Percentiles rank a stretch among this genome's conserved stretches.
Conservation (phyloP, 1,139 yeast species). For the Lodderomyces orthopsilosis region DNA sequence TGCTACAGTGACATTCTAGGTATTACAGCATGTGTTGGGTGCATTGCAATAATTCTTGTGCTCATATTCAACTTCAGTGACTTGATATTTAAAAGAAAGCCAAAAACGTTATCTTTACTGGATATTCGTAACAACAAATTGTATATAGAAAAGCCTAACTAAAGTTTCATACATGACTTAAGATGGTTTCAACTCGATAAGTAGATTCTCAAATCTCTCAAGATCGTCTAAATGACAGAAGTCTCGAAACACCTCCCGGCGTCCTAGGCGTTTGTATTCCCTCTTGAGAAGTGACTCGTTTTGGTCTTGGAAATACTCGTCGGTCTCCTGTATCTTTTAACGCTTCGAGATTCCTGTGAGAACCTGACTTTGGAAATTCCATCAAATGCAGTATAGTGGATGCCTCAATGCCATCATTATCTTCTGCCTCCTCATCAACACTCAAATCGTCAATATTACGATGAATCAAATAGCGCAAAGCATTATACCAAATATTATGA, state of each 20-base stretch:
- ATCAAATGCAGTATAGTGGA: background rate
- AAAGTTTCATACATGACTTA: background rate
- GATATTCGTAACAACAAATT: constrained; percentile 5
- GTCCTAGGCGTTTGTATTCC: constrained; percentile 5
- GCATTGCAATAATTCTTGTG: constrained; percentile 22
- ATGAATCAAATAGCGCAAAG: constrained; percentile 72
- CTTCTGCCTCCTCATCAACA: constrained; percentile 36
- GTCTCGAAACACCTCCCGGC: constrained; percentile 10
- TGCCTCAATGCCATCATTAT: constrained; percentile 14
- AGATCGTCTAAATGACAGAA: constrained; percentile 10
- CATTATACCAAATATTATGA: constrained; percentile 90
- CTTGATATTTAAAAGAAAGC: background rate
- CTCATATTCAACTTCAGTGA: constrained; percentile 25
- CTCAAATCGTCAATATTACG: constrained; percentile 63
- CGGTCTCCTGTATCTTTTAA: constrained; percentile 17
- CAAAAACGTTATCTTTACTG: constrained; percentile 2
- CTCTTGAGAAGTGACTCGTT: constrained; percentile 8
- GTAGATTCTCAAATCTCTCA: background rate
- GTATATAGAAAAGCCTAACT: constrained; percentile 4
- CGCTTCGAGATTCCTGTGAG: constrained; percentile 15
- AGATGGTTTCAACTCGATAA: too few species aligned
- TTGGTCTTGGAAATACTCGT: constrained; percentile 18
- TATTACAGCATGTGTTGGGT: constrained; percentile 31
- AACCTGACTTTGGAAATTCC: constrained; percentile 9
- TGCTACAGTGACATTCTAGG: constrained; percentile 46